Conservation (phyloP, 108 stramenopile species). For the Aurantiochytrium sp. region DNA sequence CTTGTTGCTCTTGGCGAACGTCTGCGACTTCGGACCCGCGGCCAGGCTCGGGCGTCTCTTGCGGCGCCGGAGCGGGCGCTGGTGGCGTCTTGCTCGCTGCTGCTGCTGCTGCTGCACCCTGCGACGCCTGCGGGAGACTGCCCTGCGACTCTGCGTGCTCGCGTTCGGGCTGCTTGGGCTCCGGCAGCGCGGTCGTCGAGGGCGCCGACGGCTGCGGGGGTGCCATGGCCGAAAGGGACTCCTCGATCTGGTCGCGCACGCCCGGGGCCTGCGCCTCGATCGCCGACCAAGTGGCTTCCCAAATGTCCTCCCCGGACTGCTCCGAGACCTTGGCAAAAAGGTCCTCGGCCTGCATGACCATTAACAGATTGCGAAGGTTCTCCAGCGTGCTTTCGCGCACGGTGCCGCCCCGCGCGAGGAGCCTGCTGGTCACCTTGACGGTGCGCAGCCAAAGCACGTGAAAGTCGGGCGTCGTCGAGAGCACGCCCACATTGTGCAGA, state of each 20-base stretch:
- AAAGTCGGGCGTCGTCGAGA: background rate
- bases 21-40: too few relatives aligned
- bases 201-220: too few relatives aligned
- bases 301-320: background rate
- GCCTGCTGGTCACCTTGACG: background rate
- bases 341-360: slow-evolving; percentile 17
- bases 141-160: too few relatives aligned
- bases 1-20: too few relatives aligned
- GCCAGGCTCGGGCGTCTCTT: too few relatives aligned
- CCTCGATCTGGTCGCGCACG: background rate
- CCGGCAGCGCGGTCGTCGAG: too few relatives aligned
- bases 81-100: too few relatives aligned
- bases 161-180: too few relatives aligned
- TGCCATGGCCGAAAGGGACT: background rate
- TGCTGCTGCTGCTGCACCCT: too few relatives aligned
- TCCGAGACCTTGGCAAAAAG: background rate
- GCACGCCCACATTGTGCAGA: background rate
- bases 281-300: background rate
- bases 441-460: background rate
- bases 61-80: too few relatives aligned
- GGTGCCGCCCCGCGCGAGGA: background rate
- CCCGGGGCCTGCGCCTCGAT: background rate
- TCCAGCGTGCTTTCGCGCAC: slow-evolving; percentile 13
- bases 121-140: too few relatives aligned
- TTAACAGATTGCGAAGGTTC: background rate